Evolutionary conservation across 768 basidiomycete genomes (phyloP), one percentile per base, ranked within the genome.

Genomic region (Rhizopogon salebrosus): DNA sequence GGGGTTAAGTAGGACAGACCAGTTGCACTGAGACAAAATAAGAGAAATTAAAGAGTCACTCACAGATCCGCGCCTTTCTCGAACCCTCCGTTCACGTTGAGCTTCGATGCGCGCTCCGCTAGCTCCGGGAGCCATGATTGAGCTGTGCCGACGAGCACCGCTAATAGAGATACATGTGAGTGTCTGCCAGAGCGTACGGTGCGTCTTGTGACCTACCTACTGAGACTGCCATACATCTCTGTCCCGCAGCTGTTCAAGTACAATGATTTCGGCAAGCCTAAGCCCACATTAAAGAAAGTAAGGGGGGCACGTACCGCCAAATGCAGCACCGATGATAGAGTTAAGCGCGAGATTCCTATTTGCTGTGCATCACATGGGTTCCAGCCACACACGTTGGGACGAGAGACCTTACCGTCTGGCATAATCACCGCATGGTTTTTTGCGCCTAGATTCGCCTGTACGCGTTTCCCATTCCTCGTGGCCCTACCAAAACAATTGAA

Each of bases 211-310:
- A 58, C 84, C 62, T 57, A 88, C 92, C 89, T 29, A 95, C 92
- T 11, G 93, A 95, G 39, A 95, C 73, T 11, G 93, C 95, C 95
- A 97, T 98, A 72, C 95, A 98, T 53, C 97, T 82, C 68, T 98
- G 95, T 11, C 95, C 95, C 27, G 95, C 95, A 58, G 95, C 95
- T 81, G 64, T 57, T 37, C 13, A 45, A 29, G 48, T 14, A 23
- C 35, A 57, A 56, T 66, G 11, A 39, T 51, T 65, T 66, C 18
- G 64, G 60, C n/a, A 53, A n/a, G n/a, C n/a, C n/a, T n/a, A 10
- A 31, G 38, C 29, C 27, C 36, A 13, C 6, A 64, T 57, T 6
- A 51, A n/a, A 59, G 34, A 64, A 69, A 37, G 57, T 27, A 52
- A 46, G 41, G 49, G 36, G 2, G 38, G 54, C 22, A 43, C 75